Conservation (phyloP, 768 basidiomycete genomes). For the Pisolithus tinctorius region DNA sequence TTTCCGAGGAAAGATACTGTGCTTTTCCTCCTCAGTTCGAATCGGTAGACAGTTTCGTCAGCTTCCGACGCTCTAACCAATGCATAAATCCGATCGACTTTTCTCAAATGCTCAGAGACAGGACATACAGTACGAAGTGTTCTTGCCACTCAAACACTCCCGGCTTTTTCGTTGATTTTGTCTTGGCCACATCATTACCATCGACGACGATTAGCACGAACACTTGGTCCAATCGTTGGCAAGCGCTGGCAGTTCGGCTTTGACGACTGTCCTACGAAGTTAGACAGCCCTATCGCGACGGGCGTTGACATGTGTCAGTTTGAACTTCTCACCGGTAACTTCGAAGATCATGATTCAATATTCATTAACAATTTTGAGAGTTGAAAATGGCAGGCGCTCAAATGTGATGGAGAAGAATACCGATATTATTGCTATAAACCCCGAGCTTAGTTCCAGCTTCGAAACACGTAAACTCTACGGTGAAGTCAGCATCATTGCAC, state of each 20-base stretch:
- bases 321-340: slow-evolving; percentile 1
- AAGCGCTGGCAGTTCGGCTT: slow-evolving; percentile 15
- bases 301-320: too few species aligned
- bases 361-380: neutral
- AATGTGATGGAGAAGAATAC: neutral
- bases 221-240: slow-evolving; percentile 18
- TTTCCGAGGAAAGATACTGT: slow-evolving; percentile 1
- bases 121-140: slow-evolving; percentile 14
- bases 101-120: neutral
- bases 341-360: neutral
- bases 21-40: slow-evolving; percentile 20
- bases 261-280: slow-evolving; percentile 13
- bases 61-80: slow-evolving; percentile 8
- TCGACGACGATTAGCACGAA: slow-evolving; percentile 16
- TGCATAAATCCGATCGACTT: neutral
- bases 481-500: too few species aligned
- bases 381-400: neutral
- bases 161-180: slow-evolving; percentile 10
- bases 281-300: too few species aligned
- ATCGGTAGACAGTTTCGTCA: slow-evolving; percentile 14
- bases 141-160: slow-evolving; percentile 18
- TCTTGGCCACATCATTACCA: slow-evolving; percentile 6
- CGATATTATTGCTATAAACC: neutral
- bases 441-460: neutral
- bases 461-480: too few species aligned